These are phyloP conservation scores for Magnolia changhungtana DNA, from an alignment of 164 flowering plant genomes.

Conservation along the genomic window DNA sequence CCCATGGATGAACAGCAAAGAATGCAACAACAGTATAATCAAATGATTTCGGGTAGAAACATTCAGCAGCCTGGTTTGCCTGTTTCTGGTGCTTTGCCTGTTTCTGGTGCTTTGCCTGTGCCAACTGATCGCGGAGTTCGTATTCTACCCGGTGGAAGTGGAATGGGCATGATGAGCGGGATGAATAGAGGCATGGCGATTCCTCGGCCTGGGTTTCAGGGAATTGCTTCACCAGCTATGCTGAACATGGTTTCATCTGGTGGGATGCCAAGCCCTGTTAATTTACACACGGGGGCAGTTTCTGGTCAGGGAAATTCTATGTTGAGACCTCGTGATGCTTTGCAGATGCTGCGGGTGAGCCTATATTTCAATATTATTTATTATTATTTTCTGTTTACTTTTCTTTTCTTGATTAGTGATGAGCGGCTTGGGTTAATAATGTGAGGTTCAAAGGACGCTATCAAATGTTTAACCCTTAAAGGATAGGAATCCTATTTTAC, in stretches of 20 bases:
- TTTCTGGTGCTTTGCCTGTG: constrained; percentile 43
- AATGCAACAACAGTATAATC: constrained; percentile 69
- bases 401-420: not conserved
- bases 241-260: constrained; percentile 50
- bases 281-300: constrained; percentile 56
- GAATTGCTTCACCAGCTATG: constrained; percentile 59
- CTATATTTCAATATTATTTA: not conserved
- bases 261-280: constrained; percentile 61
- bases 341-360: constrained; percentile 75
- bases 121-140: constrained; percentile 65
- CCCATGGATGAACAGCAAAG: constrained; percentile 82
- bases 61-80: constrained; percentile 52
- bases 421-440: not conserved
- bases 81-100: constrained; percentile 49
- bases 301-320: constrained; percentile 70
- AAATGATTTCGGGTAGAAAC: constrained; percentile 59
- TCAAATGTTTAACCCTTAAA: no score
- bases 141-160: constrained; percentile 62
- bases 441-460: not conserved
- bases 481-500: no score
- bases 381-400: no score
- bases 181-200: constrained; percentile 64
- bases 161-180: constrained; percentile 58
- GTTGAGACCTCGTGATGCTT: constrained; percentile 70
- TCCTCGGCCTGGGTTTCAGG: constrained; percentile 80